Evolutionary conservation across 2,329 filamentous ascomycete species (phyloP).

Genomic region (Aspergillus novoparasiticus): DNA sequence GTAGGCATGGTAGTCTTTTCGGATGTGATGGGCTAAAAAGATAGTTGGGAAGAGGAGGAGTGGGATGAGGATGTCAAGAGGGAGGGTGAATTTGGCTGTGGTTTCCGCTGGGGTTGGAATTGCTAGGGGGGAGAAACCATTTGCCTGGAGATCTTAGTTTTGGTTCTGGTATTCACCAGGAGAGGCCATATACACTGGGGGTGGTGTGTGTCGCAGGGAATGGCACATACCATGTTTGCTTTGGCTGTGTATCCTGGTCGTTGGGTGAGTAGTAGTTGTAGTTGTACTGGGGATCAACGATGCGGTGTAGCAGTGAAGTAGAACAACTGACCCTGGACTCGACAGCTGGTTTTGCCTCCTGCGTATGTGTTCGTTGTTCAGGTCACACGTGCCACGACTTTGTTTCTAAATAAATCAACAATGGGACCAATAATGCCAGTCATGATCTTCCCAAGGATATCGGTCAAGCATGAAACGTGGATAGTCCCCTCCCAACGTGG

Average conservation of each 20-base stretch:
- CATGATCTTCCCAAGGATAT: background rate
- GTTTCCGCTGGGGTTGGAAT: background rate
- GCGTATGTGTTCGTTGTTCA: background rate
- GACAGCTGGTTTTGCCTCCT: background rate
- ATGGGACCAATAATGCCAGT: background rate
- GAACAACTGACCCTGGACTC: background rate
- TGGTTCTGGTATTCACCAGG: background rate
- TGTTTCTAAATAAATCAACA: background rate
- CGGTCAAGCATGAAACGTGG: background rate
- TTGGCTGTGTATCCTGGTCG: background rate
- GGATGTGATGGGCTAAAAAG: constrained; percentile 63
- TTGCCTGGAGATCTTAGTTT: background rate
- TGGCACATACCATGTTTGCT: background rate
- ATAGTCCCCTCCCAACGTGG: background rate
- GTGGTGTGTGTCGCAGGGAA: background rate
- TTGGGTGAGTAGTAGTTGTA: background rate
- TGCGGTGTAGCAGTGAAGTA: background rate
- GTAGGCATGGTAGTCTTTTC: constrained; percentile 65
- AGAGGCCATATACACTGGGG: background rate
- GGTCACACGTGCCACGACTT: background rate
- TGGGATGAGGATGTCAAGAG: constrained; percentile 10
- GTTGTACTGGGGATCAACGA: background rate
- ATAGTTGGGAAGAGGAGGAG: constrained; percentile 51
- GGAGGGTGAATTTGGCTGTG: background rate
- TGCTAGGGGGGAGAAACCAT: background rate